Evolutionary conservation across 139 green algal genomes (phyloP).

Genomic region (Volvox africanus): DNA sequence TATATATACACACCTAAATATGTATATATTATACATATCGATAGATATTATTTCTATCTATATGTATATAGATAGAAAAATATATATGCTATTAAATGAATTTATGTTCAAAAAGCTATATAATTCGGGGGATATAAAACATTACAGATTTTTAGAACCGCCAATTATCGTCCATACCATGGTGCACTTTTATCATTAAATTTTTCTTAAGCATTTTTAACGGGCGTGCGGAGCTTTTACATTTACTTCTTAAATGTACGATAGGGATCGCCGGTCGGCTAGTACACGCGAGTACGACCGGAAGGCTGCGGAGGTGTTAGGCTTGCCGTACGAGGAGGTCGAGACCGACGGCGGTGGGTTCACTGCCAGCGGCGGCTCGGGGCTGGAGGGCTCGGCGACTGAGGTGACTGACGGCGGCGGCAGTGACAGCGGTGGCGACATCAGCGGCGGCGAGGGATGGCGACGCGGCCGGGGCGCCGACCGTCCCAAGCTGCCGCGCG

Average conservation of each 20-base stretch:
- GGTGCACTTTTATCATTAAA: no score
- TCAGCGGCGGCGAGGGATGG: constrained; percentile 9
- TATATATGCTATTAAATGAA: no score
- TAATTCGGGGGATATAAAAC: no score
- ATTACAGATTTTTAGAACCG: no score
- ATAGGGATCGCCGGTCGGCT: constrained; percentile 24
- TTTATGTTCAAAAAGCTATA: no score
- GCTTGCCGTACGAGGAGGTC: not conserved
- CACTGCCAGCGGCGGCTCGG: constrained; percentile 6
- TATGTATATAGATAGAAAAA: no score
- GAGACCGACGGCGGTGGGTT: not conserved
- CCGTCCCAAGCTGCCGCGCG: constrained; percentile 3
- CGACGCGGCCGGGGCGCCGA: not conserved
- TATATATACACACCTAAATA: no score
- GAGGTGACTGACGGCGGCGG: constrained; percentile 5
- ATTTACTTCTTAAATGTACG: not conserved
- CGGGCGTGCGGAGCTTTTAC: no score
- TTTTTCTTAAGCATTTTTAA: no score
- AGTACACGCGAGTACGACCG: constrained; percentile 30
- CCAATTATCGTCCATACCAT: no score
- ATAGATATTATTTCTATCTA: no score
- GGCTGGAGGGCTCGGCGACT: not conserved
- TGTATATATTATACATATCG: no score
- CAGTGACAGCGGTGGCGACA: constrained; percentile 3
- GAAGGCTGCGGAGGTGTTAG: constrained; percentile 27